Evolutionary conservation across 2,329 filamentous ascomycete genomes (phyloP).

Genomic region (Onygenales sp.): DNA sequence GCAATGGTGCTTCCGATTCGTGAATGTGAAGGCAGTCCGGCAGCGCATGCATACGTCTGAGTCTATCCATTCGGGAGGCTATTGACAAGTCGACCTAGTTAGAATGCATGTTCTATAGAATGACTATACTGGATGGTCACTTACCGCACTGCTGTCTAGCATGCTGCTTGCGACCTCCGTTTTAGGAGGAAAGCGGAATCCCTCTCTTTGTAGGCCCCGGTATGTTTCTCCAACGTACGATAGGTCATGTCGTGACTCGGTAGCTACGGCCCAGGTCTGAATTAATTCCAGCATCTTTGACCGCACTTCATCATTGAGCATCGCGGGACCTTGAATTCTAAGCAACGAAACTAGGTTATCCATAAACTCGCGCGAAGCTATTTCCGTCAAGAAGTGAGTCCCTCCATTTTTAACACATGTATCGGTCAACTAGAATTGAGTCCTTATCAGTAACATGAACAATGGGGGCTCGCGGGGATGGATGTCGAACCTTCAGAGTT

Average conservation of each 20-base stretch:
- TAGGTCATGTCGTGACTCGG: conserved; percentile 73
- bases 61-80: conserved; percentile 96
- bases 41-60: conserved; percentile 99
- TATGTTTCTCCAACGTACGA: conserved; percentile 86
- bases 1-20: conserved; percentile 96
- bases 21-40: conserved; percentile 89
- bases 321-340: conserved; percentile 63
- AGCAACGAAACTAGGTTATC: conserved; percentile 89
- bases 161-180: conserved; percentile 87
- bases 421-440: conserved; percentile 63
- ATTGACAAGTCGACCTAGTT: conserved; percentile 7
- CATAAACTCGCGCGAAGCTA: conserved; percentile 96
- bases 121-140: conserved; percentile 24
- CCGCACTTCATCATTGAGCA: conserved; percentile 77
- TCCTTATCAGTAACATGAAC: not conserved
- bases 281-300: conserved; percentile 87
- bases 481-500: conserved; percentile 65
- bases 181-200: conserved; percentile 80
- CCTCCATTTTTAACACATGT: conserved; percentile 99
- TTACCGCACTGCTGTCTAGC: conserved; percentile 90
- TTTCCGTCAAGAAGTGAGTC: conserved; percentile 86
- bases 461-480: conserved; percentile 1
- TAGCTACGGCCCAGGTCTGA: conserved; percentile 84
- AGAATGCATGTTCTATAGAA: conserved; percentile 4
- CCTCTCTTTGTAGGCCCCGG: conserved; percentile 68